These are phyloP conservation scores for Solanum hybrid DNA, from an alignment of 305 asterid species.

Conservation along the genomic window DNA sequence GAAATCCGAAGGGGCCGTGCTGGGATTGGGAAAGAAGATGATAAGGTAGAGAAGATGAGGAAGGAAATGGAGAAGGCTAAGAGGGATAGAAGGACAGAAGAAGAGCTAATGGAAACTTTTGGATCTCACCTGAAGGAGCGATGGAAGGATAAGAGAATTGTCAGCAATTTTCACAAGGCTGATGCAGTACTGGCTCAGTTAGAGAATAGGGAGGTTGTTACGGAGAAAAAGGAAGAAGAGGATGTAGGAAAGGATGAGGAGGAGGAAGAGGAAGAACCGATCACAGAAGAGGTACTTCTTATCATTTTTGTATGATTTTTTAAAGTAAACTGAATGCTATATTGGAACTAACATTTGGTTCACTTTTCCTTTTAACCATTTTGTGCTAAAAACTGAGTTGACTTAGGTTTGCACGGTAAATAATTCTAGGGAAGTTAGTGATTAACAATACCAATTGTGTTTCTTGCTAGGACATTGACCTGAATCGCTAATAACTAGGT, in stretches of 20 bases:
- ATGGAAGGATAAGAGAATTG: slow-evolving; percentile 62
- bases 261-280: slow-evolving; percentile 50
- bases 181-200: slow-evolving; percentile 79
- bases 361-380: neutral
- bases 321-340: neutral
- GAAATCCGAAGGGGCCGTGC: slow-evolving; percentile 78
- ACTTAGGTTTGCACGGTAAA: neutral
- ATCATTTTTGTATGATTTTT: neutral
- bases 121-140: slow-evolving; percentile 73
- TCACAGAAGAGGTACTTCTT: slow-evolving; percentile 62
- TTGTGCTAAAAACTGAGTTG: neutral
- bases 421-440: neutral
- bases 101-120: slow-evolving; percentile 54
- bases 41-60: slow-evolving; percentile 48
- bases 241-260: slow-evolving; percentile 39
- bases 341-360: neutral
- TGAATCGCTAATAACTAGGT: neutral
- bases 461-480: neutral
- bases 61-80: slow-evolving; percentile 45
- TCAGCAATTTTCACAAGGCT: slow-evolving; percentile 61
- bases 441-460: neutral
- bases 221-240: slow-evolving; percentile 51
- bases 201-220: slow-evolving; percentile 63
- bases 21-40: slow-evolving; percentile 79
- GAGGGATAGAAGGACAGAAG: slow-evolving; percentile 33